These are phyloP conservation scores for Septoria linicola DNA, from an alignment of 2,329 filamentous ascomycete genomes.

Conservation along the genomic window DNA sequence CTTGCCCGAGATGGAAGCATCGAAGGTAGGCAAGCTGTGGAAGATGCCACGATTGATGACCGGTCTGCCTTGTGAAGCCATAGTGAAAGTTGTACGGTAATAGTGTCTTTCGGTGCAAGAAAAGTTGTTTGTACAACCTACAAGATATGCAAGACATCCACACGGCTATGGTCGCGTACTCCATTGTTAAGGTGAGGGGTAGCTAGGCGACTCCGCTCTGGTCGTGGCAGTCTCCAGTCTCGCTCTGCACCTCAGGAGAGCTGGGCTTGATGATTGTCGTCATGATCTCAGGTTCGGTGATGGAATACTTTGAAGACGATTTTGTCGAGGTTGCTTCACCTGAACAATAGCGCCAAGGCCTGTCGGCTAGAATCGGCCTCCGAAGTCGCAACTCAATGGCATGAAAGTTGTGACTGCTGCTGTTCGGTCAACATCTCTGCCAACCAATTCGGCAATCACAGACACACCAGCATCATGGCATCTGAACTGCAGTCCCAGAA, in stretches of 20 bases:
- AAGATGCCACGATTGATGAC: too few species aligned
- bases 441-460: too few species aligned
- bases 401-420: conserved; percentile 8
- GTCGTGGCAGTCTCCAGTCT: not conserved
- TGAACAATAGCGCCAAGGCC: conserved; percentile 8
- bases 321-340: not conserved
- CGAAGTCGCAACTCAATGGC: conserved; percentile 7
- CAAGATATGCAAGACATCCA: not conserved
- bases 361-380: conserved; percentile 8
- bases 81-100: too few species aligned
- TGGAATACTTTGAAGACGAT: not conserved
- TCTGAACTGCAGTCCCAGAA: conserved; percentile 25
- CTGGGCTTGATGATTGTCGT: not conserved
- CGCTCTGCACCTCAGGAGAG: not conserved
- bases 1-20: too few species aligned
- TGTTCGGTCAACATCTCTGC: not conserved
- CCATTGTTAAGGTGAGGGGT: conserved; percentile 5
- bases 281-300: not conserved
- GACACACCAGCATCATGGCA: not conserved
- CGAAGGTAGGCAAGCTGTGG: too few species aligned
- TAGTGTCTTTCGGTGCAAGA: too few species aligned
- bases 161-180: not conserved
- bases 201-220: not conserved
- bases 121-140: not conserved
- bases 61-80: too few species aligned